A percentile compares a stretch with the other conserved stretches of the same genome.
Evolutionary conservation across 2,329 filamentous ascomycete species (phyloP).

Genomic region (Xylaria sp.): DNA sequence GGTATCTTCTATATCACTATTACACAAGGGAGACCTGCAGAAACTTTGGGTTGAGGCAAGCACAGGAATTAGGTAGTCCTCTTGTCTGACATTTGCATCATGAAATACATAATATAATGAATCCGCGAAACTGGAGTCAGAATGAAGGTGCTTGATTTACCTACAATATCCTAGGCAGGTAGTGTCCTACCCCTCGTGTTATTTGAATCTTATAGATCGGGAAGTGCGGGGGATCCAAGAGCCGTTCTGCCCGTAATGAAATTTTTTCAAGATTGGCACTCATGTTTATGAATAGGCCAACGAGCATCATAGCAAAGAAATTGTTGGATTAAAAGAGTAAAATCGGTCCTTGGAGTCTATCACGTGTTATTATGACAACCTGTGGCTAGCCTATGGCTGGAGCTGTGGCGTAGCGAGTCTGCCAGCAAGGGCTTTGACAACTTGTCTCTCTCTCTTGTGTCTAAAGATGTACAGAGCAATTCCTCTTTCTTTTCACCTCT

Average conservation of each 20-base stretch:
- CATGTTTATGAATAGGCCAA: neutral
- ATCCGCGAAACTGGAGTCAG: slow-evolving; percentile 17
- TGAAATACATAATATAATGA: slow-evolving; percentile 33
- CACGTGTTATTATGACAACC: neutral
- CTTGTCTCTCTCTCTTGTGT: no score
- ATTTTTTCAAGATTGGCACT: neutral
- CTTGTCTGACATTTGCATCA: slow-evolving; percentile 50
- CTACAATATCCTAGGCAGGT: slow-evolving; percentile 22
- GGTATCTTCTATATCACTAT: slow-evolving; percentile 51
- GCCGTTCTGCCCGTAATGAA: slow-evolving; percentile 14
- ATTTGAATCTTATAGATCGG: slow-evolving; percentile 2
- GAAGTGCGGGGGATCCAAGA: neutral
- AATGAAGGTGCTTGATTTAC: slow-evolving; percentile 4
- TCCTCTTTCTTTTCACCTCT: no score
- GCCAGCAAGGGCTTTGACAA: no score
- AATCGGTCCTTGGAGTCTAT: neutral
- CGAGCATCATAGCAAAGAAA: neutral
- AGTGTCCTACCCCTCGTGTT: neutral
- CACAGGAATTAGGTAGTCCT: slow-evolving; percentile 64
- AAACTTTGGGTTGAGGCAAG: slow-evolving; percentile 51
- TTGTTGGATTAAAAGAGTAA: neutral
- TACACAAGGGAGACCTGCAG: slow-evolving; percentile 35
- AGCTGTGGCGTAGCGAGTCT: no score
- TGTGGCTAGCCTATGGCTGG: no score
- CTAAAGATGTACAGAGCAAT: no score